Percentiles rank a stretch among this genome's conserved stretches.
These are phyloP conservation scores for Kodamaea neixiangensis DNA, from an alignment of 805 yeast genomes.

Conservation along the genomic window DNA sequence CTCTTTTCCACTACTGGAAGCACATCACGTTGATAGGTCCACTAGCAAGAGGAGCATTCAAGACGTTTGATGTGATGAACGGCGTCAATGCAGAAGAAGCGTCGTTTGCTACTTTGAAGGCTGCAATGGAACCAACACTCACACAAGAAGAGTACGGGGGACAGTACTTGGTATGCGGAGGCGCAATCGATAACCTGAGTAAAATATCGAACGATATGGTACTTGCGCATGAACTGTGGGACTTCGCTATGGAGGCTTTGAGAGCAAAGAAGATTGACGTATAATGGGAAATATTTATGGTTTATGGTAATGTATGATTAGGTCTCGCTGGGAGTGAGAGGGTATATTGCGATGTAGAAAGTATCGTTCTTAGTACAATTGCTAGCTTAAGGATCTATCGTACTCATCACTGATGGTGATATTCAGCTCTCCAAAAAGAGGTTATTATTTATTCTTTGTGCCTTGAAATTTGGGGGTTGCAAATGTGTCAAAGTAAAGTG, in stretches of 20 bases:
- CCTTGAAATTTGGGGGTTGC: background rate
- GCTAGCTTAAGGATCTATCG: too few species aligned
- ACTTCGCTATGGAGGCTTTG: conserved; percentile 21
- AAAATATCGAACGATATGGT: conserved; percentile 24
- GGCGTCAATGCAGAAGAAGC: conserved; percentile 40
- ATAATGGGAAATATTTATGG: background rate
- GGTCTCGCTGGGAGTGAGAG: background rate
- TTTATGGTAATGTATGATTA: conserved; percentile 1
- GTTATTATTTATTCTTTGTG: background rate
- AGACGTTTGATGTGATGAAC: conserved; percentile 16
- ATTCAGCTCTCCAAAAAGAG: background rate
- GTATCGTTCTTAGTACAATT: too few species aligned
- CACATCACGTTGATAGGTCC: conserved; percentile 25
- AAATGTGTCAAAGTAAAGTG: background rate
- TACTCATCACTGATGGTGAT: background rate
- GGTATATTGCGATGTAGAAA: background rate
- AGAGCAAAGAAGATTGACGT: conserved; percentile 4
- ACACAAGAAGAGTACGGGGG: conserved; percentile 28
- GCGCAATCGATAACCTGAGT: conserved; percentile 24
- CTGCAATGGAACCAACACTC: conserved; percentile 32
- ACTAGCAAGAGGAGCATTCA: conserved; percentile 18
- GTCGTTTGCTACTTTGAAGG: conserved; percentile 32
- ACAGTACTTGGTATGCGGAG: conserved; percentile 34
- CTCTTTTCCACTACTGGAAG: conserved; percentile 32
- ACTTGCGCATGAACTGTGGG: conserved; percentile 30